Percentiles rank a stretch among this genome's conserved stretches.
Conservation (phyloP, 1,139 yeast species). For the Debaryomyces fabryi region DNA sequence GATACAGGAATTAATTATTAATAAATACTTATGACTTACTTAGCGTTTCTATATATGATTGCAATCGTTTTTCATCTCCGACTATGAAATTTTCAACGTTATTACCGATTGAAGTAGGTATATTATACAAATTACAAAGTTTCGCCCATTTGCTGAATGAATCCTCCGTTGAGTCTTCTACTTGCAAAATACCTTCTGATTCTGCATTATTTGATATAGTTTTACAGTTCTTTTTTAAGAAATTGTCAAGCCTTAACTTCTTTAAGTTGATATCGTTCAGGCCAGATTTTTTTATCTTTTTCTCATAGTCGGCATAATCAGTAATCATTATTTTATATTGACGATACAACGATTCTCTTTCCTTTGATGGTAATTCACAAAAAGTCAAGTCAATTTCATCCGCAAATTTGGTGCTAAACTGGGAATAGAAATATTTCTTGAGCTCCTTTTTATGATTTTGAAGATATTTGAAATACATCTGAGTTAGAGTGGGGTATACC, state of each 20-base stretch:
- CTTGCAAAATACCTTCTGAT: not conserved
- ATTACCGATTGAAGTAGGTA: slow-evolving; percentile 29
- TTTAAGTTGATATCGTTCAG: slow-evolving; percentile 28
- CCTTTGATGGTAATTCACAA: slow-evolving; percentile 17
- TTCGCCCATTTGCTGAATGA: slow-evolving; percentile 35
- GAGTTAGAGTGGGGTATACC: slow-evolving; percentile 30
- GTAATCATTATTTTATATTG: slow-evolving; percentile 27
- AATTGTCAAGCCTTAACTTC: slow-evolving; percentile 28
- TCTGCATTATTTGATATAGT: not conserved
- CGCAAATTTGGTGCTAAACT: slow-evolving; percentile 27
- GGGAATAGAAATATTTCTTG: slow-evolving; percentile 29
- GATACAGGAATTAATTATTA: slow-evolving; percentile 1
- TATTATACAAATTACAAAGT: slow-evolving; percentile 23
- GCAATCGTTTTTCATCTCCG: slow-evolving; percentile 45
- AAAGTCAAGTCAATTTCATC: slow-evolving; percentile 16
- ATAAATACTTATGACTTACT: not conserved
- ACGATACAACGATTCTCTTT: slow-evolving; percentile 27
- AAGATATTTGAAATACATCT: slow-evolving; percentile 27
- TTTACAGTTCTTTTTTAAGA: slow-evolving; percentile 14
- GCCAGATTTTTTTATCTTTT: slow-evolving; percentile 22
- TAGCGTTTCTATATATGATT: slow-evolving; percentile 24
- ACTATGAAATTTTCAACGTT: slow-evolving; percentile 41
- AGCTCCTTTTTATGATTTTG: slow-evolving; percentile 36
- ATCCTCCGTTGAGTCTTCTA: not conserved
- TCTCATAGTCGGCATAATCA: slow-evolving; percentile 32